phyloP scores from a whole-genome alignment of 768 basidiomycete species.

The Russula earlei region DNA sequence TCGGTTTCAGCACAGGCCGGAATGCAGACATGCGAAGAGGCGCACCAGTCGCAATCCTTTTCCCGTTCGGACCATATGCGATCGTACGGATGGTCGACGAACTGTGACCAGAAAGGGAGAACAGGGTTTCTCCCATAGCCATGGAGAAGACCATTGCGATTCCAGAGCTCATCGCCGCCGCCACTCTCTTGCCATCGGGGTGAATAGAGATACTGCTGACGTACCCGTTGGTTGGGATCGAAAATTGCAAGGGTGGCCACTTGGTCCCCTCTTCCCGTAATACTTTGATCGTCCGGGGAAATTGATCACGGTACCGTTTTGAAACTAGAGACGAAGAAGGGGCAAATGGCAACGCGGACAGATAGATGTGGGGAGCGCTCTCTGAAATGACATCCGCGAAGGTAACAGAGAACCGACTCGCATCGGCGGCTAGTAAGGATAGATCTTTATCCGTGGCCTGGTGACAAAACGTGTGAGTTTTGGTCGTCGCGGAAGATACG shows the following conservation, averaged over 20 bases:
- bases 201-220: slow-evolving; percentile 19
- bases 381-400: slow-evolving; percentile 7
- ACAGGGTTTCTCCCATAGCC: neutral
- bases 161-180: neutral
- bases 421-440: slow-evolving; percentile 6
- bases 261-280: neutral
- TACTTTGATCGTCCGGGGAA: slow-evolving; percentile 2
- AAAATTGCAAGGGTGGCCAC: slow-evolving; percentile 20
- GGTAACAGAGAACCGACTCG: slow-evolving; percentile 15
- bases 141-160: neutral
- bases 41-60: slow-evolving; percentile 15
- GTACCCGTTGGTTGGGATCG: slow-evolving; percentile 2
- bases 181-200: slow-evolving; percentile 18
- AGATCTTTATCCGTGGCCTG: slow-evolving; percentile 7
- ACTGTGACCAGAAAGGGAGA: neutral
- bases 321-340: slow-evolving; percentile 9
- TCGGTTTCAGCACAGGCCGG: neutral
- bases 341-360: slow-evolving; percentile 12
- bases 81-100: neutral
- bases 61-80: slow-evolving; percentile 2
- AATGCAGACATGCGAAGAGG: neutral
- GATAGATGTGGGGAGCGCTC: slow-evolving; percentile 15
- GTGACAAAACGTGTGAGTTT: neutral
- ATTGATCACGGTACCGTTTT: slow-evolving; percentile 9
- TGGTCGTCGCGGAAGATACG: neutral